Base-by-base conservation (phyloP, 805 yeast genomes). In the Isabelozyma pseudorhagii region DNA sequence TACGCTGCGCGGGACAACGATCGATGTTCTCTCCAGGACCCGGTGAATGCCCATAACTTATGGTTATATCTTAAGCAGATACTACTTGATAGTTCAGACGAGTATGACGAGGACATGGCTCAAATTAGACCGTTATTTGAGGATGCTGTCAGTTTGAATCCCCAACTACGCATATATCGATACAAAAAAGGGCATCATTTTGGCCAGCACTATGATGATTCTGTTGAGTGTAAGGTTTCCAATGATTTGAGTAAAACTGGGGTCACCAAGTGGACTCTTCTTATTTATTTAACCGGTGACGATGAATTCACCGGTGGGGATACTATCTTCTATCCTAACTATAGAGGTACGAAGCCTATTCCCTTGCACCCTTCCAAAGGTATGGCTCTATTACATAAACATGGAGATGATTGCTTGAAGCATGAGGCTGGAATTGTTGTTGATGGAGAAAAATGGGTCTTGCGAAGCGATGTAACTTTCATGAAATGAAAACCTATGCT, bases 1-100 rank as follows among this genome's bases (percentile, higher is more conserved):
- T 83, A 81, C 54, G 87, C 87, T 2, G 80, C 81, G 0, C 64
- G 88, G 38, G 74, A 72, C 41, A 83, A 83, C 54, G 87, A 82
- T 54, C 60, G 88, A 21, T 66, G 71, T 2, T 60, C 72, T 5
- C 51, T 76, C 5, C 62, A 63, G 3, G 83, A 82, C 58, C 48
- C 57, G 8, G 50, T 52, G 0, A 69, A 84, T 0, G 57, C 73
- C 10, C 54, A 58, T 5, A 55, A 61, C 5, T 58, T 82, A 31
- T 81, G 83, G 83, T 46, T 55, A 8, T 75, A 74, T 52, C 62
- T 83, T 18, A 52, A 51, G 13, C 56, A 59, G 3, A 47, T 74
- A 2, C 52, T 73, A 6, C 46, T 72, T 9, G 52, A 60, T 18
- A 63, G 61, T 5, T 21, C 25, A 21, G 62, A 68, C 7, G 63